Conservation (phyloP, 2,329 filamentous ascomycete species). For the Sclerotinia glacialis region DNA sequence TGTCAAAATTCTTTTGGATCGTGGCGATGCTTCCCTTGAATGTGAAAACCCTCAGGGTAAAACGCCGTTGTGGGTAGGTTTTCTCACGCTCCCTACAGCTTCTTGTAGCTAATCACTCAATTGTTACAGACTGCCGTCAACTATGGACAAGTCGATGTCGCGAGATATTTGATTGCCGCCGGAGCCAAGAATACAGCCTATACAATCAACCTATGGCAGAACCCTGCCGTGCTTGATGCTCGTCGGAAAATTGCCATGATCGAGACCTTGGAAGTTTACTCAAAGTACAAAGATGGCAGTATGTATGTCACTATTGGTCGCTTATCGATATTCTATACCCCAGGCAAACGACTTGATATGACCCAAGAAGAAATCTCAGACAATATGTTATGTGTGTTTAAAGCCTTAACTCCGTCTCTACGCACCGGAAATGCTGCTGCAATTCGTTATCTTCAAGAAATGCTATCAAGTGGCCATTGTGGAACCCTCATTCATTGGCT, state of each 20-base stretch:
- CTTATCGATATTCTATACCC: neutral
- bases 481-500: conserved; percentile 11
- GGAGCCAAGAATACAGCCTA: neutral
- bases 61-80: conserved; percentile 1
- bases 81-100: neutral
- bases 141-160: conserved; percentile 7
- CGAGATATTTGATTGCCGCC: neutral
- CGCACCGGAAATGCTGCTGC: neutral
- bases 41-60: neutral
- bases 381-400: neutral
- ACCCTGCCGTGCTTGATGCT: neutral
- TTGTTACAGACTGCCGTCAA: neutral
- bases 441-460: neutral
- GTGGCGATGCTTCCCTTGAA: conserved; percentile 3
- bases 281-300: neutral
- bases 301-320: neutral
- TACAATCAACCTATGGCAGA: too few relatives aligned
- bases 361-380: neutral
- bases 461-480: neutral
- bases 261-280: neutral
- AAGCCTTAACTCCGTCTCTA: neutral
- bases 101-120: neutral
- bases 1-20: conserved; percentile 12
- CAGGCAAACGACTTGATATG: neutral
- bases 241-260: neutral